phyloP scores from a whole-genome alignment of 768 basidiomycete genomes.

The Paxillus involutus region DNA sequence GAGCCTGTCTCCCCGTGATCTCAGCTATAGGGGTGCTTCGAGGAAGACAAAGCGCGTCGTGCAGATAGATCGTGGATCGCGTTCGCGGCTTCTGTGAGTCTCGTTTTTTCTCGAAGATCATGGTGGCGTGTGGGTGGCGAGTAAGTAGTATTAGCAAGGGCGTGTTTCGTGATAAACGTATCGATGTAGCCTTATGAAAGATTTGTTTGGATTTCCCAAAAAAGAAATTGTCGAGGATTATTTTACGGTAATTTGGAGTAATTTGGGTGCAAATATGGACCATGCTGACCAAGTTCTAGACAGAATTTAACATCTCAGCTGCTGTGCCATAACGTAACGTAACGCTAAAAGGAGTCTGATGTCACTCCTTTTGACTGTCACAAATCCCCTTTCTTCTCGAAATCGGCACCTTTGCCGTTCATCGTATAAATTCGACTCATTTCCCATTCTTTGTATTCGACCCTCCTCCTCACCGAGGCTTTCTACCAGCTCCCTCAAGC shows the following conservation, averaged over 20 bases:
- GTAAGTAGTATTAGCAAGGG: too few relatives aligned
- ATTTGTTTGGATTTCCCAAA: constrained; percentile 1
- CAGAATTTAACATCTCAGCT: constrained; percentile 19
- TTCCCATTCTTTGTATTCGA: constrained; percentile 6
- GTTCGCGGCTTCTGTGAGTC: neutral
- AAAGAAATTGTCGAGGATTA: neutral
- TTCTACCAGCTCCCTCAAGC: neutral
- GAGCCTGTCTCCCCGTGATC: neutral
- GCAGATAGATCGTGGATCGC: neutral
- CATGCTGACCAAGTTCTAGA: constrained; percentile 2
- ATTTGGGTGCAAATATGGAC: constrained; percentile 13
- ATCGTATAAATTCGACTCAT: constrained; percentile 28
- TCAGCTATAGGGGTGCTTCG: too few relatives aligned
- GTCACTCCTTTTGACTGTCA: constrained; percentile 25
- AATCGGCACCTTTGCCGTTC: constrained; percentile 24
- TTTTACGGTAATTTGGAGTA: constrained; percentile 1
- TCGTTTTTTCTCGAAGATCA: neutral
- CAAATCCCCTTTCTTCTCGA: constrained; percentile 28
- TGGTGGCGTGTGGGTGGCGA: neutral
- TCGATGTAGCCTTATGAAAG: constrained; percentile 11
- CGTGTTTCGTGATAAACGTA: constrained; percentile 11
- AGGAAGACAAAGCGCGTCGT: too few relatives aligned
- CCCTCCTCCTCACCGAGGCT: constrained; percentile 3
- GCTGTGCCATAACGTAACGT: constrained; percentile 23
- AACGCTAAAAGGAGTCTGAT: constrained; percentile 28